Evolutionary conservation across 352 stramenopile species (phyloP).

Genomic region (Pythium phragmiticola): DNA sequence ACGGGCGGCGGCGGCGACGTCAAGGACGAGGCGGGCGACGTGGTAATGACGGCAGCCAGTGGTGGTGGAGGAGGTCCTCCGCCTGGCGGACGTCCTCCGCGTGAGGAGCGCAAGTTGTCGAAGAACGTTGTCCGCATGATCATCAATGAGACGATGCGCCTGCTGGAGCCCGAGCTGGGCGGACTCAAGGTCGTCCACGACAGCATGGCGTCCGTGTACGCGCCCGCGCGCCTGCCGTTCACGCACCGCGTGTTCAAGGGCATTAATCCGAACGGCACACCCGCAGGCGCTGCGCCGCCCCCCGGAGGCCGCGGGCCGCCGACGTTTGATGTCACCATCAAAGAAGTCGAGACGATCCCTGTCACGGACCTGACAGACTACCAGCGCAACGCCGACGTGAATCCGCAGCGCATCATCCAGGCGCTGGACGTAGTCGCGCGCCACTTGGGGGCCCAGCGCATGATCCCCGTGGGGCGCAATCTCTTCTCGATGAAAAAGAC

Average conservation of each 20-base stretch:
- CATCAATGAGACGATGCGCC: conserved; percentile 52
- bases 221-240: conserved; percentile 48
- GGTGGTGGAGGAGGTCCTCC: neutral
- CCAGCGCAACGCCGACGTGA: conserved; percentile 52
- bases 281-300: neutral
- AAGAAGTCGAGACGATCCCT: conserved; percentile 57
- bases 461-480: conserved; percentile 67
- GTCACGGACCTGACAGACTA: conserved; percentile 47
- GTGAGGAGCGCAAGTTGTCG: conserved; percentile 35
- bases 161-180: conserved; percentile 56
- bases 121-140: conserved; percentile 55
- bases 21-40: conserved; percentile 29
- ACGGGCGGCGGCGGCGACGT: conserved; percentile 32
- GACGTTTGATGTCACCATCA: conserved; percentile 73
- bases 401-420: conserved; percentile 62
- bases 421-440: conserved; percentile 72
- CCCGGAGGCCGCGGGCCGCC: conserved; percentile 34
- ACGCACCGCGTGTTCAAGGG: conserved; percentile 49
- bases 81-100: conserved; percentile 17
- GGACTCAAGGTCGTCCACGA: conserved; percentile 63
- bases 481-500: conserved; percentile 73
- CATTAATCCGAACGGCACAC: conserved; percentile 44
- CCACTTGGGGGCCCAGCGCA: conserved; percentile 46
- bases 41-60: conserved; percentile 42
- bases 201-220: conserved; percentile 60